Conservation (phyloP, 2,329 filamentous ascomycete species). For the Epichloe brachyelytri region DNA sequence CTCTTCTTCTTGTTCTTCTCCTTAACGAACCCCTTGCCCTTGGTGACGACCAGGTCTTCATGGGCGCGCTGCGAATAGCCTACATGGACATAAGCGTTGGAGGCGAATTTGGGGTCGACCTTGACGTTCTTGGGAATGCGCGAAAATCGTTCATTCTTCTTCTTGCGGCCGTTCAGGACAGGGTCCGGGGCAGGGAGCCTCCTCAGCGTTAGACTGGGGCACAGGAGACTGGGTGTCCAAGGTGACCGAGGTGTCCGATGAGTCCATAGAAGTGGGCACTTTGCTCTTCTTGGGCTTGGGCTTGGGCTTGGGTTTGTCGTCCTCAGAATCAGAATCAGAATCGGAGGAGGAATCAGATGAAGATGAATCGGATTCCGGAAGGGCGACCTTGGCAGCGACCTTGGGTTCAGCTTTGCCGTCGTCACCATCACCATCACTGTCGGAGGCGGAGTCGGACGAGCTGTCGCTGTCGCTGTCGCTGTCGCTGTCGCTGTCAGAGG, state of each 20-base stretch:
- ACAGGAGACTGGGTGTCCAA: conserved; percentile 37
- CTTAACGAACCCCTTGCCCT: conserved; percentile 96
- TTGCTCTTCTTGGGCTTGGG: conserved; percentile 12
- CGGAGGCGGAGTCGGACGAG: conserved; percentile 12
- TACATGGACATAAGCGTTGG: conserved; percentile 72
- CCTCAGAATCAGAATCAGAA: conserved; percentile 20
- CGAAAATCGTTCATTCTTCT: conserved; percentile 59
- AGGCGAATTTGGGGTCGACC: conserved; percentile 57
- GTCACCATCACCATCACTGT: conserved; percentile 6
- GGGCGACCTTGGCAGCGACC: conserved; percentile 14
- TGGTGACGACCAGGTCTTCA: conserved; percentile 77
- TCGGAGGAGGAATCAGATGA: conserved; percentile 21
- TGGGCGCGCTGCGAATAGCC: conserved; percentile 83
- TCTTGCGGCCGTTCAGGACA: conserved; percentile 25
- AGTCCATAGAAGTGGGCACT: conserved; percentile 12
- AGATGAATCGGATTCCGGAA: conserved; percentile 13
- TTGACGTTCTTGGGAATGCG: conserved; percentile 57
- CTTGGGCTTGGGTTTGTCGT: conserved; percentile 14
- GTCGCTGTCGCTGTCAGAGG: conserved; percentile 9
- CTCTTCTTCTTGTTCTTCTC: conserved; percentile 99
- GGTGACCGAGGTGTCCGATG: conserved; percentile 36
- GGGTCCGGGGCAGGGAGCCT: conserved; percentile 44
- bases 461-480: conserved; percentile 5
- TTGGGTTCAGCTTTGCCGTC: conserved; percentile 4
- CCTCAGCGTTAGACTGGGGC: conserved; percentile 18